Evolutionary conservation across 164 flowering plant species (phyloP).

Genomic region (grape (Vitis vinifera)): ASM3070453v1 NC_081814.1:18612501-18613000

Average conservation of each 20-base stretch:
- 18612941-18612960: background rate
- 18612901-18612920: slow-evolving; percentile 87
- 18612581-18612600: slow-evolving; percentile 26
- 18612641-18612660: slow-evolving; percentile 57
- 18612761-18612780: slow-evolving; percentile 44
- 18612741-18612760: slow-evolving; percentile 38
- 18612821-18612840: slow-evolving; percentile 17
- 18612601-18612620: slow-evolving; percentile 30
- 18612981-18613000: too few relatives aligned
- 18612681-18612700: slow-evolving; percentile 90
- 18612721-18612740: slow-evolving; percentile 61
- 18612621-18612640: slow-evolving; percentile 41
- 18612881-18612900: slow-evolving; percentile 94
- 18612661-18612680: slow-evolving; percentile 40
- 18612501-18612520: slow-evolving; percentile 62
- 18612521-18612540: slow-evolving; percentile 44
- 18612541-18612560: slow-evolving; percentile 37
- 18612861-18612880: slow-evolving; percentile 80
- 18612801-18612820: slow-evolving; percentile 20
- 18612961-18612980: too few relatives aligned
- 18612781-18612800: slow-evolving; percentile 81
- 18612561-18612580: slow-evolving; percentile 31
- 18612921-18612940: slow-evolving; percentile 19
- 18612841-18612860: slow-evolving; percentile 21
- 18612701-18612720: slow-evolving; percentile 66